Base-by-base conservation (phyloP, 2,329 filamentous ascomycete species). In the Nothopassalora personata region DNA sequence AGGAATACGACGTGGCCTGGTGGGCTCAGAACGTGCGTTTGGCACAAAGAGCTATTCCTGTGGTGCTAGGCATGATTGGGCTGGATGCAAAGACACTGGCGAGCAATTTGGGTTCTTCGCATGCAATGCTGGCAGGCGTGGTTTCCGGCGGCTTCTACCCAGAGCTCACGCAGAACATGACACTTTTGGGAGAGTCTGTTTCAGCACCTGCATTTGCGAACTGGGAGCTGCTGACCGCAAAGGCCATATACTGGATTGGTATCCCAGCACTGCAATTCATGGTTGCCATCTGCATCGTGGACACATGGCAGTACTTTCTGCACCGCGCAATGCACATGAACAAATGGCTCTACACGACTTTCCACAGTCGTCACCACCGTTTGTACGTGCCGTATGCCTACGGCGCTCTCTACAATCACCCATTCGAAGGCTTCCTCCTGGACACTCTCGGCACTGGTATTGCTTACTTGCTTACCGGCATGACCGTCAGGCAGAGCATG, bases 241-340 rank as follows among this genome's bases (percentile, higher is more conserved):
- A 87, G 74, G 79, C 83, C 61, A 84, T 96, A 65, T 97, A 97
- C 78, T 88, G 89, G 81, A 77, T 86, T 62, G 72, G 87, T 43
- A 81, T 97, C 62, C 94, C 94, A 0, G 81, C 79, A 3, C 57
- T 93, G 52, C 93, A 97, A 73, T 89, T 96, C 71, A 77, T 83
- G 59, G 70, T 89, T 53, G 94, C 87, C 27, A 83, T 93, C 60
- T 77, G 84, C 64, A 80, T 95, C 65, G 83, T 97, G 67, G 94
- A 99, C 76, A 94, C 91, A 48, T 99, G 94, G 94, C 93, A 99
- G 74, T 99, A 99, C 78, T 96, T 97, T 77, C 82, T 93, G 69
- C 94, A 99, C 76, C 90, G 94, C 43, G 84, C 88, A 59, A 99
- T 99, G 94, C 94, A 99, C 77, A 82, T 94, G 79, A 97, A 97